Conservation (phyloP, 176 grass and related monocot species). For the Rhynchospora pubera region DNA sequence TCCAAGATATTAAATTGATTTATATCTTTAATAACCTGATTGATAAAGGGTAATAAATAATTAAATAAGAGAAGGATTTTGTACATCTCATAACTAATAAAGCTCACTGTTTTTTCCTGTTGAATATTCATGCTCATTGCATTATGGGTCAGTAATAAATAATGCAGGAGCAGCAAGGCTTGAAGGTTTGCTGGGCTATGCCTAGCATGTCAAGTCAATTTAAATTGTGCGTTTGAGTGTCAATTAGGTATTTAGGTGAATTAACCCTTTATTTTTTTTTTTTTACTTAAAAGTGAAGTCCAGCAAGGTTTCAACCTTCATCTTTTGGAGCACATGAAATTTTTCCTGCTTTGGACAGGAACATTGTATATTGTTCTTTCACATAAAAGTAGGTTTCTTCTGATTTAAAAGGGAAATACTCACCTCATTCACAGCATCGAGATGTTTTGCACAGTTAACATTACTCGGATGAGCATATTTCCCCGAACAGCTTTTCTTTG, state of each 20-base stretch:
- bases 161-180: neutral
- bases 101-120: neutral
- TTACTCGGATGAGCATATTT: conserved; percentile 33
- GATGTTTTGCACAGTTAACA: conserved; percentile 26
- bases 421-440: conserved; percentile 30
- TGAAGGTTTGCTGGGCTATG: too few relatives aligned
- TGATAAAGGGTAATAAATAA: neutral
- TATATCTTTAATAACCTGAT: neutral
- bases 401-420: neutral
- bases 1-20: neutral
- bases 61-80: neutral
- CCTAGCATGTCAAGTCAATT: too few relatives aligned
- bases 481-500: conserved; percentile 29
- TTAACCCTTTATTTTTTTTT: neutral
- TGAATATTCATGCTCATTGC: too few relatives aligned
- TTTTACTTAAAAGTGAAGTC: neutral
- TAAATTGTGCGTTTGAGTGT: neutral
- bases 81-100: neutral
- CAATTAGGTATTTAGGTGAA: neutral
- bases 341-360: neutral
- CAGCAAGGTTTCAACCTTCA: neutral
- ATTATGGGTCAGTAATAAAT: too few relatives aligned
- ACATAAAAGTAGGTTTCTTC: neutral
- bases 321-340: neutral
- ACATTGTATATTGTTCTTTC: neutral